Conservation (phyloP, 257 asterid genomes). For the Fraxinus excelsior region DNA sequence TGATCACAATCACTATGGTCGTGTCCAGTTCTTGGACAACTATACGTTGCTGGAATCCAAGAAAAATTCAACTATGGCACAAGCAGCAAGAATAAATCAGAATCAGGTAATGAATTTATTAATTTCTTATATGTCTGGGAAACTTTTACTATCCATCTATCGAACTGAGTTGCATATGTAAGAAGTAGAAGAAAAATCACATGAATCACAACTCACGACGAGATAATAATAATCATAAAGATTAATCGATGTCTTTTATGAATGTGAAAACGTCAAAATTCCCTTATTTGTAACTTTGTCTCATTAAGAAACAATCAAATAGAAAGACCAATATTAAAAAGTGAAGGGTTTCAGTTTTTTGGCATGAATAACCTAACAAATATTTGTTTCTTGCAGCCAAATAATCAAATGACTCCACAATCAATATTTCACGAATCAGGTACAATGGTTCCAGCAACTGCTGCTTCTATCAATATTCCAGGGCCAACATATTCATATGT, state of each 20-base stretch:
- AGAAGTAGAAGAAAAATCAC: too few species aligned
- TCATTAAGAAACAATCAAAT: too few species aligned
- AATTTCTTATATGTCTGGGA: too few species aligned
- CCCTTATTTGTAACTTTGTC: too few species aligned
- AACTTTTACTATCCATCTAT: too few species aligned
- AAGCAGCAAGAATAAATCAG: neutral
- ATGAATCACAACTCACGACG: too few species aligned
- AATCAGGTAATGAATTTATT: neutral
- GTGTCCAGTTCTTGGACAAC: slow-evolving; percentile 19
- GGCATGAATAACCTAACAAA: neutral
- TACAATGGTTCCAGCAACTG: neutral
- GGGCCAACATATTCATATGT: neutral
- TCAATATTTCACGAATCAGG: neutral
- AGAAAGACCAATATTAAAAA: too few species aligned
- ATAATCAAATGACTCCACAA: neutral
- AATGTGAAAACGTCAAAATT: too few species aligned
- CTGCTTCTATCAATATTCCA: neutral
- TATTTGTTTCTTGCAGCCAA: neutral
- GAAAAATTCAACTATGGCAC: neutral
- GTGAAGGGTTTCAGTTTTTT: too few species aligned
- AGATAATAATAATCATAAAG: too few species aligned
- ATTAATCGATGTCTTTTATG: too few species aligned
- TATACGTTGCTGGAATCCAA: slow-evolving; percentile 2
- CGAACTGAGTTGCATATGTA: too few species aligned
- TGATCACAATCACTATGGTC: slow-evolving; percentile 8